Conservation (phyloP, 2,329 filamentous ascomycete genomes). For the Zelopaecilomyces penicillatus region DNA sequence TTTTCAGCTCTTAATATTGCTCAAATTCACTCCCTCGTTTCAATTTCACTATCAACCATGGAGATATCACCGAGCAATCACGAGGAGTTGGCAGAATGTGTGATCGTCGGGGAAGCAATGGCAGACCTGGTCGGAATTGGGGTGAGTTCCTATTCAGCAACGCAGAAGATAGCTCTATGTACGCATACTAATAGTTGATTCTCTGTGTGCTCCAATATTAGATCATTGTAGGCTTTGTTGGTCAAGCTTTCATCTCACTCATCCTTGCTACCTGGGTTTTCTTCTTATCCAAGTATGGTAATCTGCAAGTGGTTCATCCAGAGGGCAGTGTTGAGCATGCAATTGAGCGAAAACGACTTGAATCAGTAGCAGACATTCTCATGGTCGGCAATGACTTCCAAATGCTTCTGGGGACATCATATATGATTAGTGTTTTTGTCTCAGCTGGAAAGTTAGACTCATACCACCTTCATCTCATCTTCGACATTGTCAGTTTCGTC, state of each 20-base stretch:
- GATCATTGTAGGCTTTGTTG: slow-evolving; percentile 24
- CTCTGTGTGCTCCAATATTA: slow-evolving; percentile 2
- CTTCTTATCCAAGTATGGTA: slow-evolving; percentile 21
- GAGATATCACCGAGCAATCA: too few relatives aligned
- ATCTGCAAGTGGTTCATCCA: slow-evolving; percentile 17
- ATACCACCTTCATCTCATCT: slow-evolving; percentile 25
- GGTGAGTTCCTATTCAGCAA: slow-evolving; percentile 13
- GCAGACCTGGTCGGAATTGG: slow-evolving; percentile 24
- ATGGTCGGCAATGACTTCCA: slow-evolving; percentile 27
- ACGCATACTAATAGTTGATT: neutral
- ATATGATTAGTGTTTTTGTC: slow-evolving; percentile 21
- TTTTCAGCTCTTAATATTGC: too few relatives aligned
- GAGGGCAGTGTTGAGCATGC: slow-evolving; percentile 18
- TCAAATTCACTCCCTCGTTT: too few relatives aligned
- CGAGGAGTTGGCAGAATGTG: slow-evolving; percentile 9
- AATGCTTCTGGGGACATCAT: slow-evolving; percentile 22
- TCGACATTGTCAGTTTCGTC: slow-evolving; percentile 24
- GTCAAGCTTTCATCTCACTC: slow-evolving; percentile 14
- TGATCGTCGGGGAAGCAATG: slow-evolving; percentile 19
- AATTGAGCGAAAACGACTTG: slow-evolving; percentile 21
- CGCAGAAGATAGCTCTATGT: too few relatives aligned
- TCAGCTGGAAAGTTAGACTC: slow-evolving; percentile 17
- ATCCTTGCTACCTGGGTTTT: slow-evolving; percentile 24
- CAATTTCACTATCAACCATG: too few relatives aligned
- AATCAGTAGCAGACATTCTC: slow-evolving; percentile 23